Conservation (phyloP, 2,329 filamentous ascomycete genomes). For the Didymosphaeria variabile region DNA sequence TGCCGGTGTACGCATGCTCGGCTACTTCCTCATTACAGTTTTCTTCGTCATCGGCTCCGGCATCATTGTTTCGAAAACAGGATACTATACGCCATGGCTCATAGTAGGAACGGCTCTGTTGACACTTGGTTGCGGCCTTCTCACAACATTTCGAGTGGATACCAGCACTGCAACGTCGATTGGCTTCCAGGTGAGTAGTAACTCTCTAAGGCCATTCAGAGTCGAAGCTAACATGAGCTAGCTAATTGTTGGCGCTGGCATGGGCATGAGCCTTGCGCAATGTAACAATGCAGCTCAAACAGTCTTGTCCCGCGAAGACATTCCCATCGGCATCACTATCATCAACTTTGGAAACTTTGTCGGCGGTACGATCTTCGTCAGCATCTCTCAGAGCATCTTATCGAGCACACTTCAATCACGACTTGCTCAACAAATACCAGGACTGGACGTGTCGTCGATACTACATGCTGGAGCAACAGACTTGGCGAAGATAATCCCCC, state of each 20-base stretch:
- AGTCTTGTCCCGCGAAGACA: neutral
- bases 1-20: neutral
- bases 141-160: neutral
- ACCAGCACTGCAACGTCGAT: neutral
- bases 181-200: neutral
- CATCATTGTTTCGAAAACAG: neutral
- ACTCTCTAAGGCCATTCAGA: neutral
- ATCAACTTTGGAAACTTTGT: neutral
- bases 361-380: neutral
- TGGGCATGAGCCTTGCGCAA: neutral
- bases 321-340: neutral
- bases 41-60: neutral
- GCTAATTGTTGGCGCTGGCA: neutral
- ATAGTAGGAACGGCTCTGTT: neutral
- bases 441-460: neutral
- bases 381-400: neutral
- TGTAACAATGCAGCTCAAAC: neutral
- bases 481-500: neutral
- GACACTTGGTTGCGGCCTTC: neutral
- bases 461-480: neutral
- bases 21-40: neutral
- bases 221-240: neutral
- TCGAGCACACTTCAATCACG: neutral
- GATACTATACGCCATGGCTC: neutral
- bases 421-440: neutral